Evolutionary conservation across 108 stramenopile species (phyloP).

Genomic region (Discostella pseudostelligera): DNA sequence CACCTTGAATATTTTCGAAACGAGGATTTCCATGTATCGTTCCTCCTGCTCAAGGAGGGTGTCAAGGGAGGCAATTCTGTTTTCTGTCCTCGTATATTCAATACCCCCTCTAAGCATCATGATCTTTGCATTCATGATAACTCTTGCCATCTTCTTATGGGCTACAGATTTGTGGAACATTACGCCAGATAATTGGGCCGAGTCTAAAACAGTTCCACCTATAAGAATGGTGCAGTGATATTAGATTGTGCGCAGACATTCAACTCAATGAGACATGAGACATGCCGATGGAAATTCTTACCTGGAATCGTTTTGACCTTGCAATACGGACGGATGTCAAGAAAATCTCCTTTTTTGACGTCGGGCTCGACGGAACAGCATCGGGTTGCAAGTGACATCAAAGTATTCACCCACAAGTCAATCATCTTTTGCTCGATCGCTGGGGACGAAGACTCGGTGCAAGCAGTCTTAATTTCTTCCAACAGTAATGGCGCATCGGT

Average conservation of each 20-base stretch:
- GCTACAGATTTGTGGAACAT: slow-evolving; percentile 89
- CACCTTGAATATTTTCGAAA: slow-evolving; percentile 86
- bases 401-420: slow-evolving; percentile 64
- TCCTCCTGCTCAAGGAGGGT: slow-evolving; percentile 93
- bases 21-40: slow-evolving; percentile 92
- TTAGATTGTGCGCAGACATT: too few species aligned
- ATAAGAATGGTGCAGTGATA: too few species aligned
- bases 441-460: slow-evolving; percentile 14
- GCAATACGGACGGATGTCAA: slow-evolving; percentile 63
- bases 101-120: slow-evolving; percentile 92
- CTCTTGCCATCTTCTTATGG: slow-evolving; percentile 84
- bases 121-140: slow-evolving; percentile 81
- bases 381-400: slow-evolving; percentile 76
- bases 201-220: slow-evolving; percentile 68
- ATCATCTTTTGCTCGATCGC: slow-evolving; percentile 29
- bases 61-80: slow-evolving; percentile 85
- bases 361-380: slow-evolving; percentile 89
- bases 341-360: slow-evolving; percentile 82
- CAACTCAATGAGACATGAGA: too few species aligned
- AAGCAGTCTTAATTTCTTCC: slow-evolving; percentile 46
- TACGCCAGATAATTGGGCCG: slow-evolving; percentile 87
- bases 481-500: slow-evolving; percentile 71
- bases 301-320: slow-evolving; percentile 87
- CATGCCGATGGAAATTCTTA: too few species aligned
- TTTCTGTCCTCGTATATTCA: slow-evolving; percentile 88